Conservation (phyloP, 2,329 filamentous ascomycete genomes). For the Chrysoporthe deuterocubensis region DNA sequence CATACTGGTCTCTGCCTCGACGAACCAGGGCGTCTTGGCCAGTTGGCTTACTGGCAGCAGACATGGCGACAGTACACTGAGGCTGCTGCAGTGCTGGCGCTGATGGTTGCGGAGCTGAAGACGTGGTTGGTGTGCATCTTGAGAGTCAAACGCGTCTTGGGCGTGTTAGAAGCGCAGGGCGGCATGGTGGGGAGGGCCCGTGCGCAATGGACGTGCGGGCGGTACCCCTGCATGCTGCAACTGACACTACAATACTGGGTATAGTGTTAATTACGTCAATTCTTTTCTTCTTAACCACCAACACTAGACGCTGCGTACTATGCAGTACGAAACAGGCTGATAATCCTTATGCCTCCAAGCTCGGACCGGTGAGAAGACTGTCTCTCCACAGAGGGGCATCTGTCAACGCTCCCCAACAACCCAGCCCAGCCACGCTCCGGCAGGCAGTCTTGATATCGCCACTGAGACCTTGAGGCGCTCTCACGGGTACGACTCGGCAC, state of each 20-base stretch:
- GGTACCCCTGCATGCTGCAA: background rate
- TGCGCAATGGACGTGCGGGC: background rate
- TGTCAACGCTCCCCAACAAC: background rate
- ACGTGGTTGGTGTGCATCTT: background rate
- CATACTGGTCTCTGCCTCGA: slow-evolving; percentile 17
- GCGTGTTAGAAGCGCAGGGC: background rate
- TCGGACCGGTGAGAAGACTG: background rate
- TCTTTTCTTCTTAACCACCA: background rate
- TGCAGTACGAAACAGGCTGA: background rate
- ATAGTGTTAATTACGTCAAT: background rate
- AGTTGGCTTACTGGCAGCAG: background rate
- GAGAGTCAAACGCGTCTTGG: background rate
- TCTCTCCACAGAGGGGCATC: background rate
- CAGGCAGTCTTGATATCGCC: background rate
- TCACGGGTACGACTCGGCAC: too few relatives aligned
- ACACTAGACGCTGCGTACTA: background rate
- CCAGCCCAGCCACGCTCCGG: background rate
- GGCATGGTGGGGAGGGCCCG: background rate
- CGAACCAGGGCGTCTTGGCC: slow-evolving; percentile 3
- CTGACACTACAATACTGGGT: background rate
- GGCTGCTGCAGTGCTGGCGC: background rate
- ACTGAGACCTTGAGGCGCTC: background rate
- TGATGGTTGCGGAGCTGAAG: background rate
- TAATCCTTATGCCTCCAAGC: background rate
- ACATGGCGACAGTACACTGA: background rate